phyloP scores from a whole-genome alignment of 176 grass and related monocot species.

The Carex scoparia region DNA sequence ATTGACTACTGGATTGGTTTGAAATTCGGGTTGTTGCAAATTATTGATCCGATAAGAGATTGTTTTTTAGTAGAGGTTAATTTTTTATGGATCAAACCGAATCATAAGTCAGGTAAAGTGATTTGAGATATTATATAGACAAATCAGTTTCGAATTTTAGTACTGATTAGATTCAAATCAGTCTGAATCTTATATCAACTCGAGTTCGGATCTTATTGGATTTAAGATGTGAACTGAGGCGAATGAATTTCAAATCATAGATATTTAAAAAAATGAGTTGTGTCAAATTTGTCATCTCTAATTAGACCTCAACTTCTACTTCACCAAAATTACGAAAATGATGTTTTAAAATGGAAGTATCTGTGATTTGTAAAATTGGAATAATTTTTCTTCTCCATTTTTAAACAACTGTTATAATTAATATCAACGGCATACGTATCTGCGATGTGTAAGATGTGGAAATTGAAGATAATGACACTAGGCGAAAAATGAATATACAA shows the following conservation, averaged over 20 bases:
- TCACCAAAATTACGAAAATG: not conserved
- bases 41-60: no score
- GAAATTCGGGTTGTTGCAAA: no score
- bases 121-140: no score
- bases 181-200: not conserved
- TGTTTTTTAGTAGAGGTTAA: no score
- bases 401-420: not conserved
- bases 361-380: not conserved
- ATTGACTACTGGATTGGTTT: no score
- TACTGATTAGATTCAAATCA: no score
- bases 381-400: not conserved
- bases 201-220: not conserved
- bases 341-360: not conserved
- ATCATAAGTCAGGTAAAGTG: no score
- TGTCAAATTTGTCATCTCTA: not conserved
- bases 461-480: not conserved
- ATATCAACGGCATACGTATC: not conserved
- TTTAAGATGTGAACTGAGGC: not conserved
- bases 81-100: no score
- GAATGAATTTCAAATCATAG: not conserved
- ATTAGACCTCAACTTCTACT: not conserved
- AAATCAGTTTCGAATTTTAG: no score
- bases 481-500: no score
- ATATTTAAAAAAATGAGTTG: not conserved
- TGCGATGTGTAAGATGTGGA: not conserved